Conservation (phyloP, 148 eudicot genomes). For the Beta vulgaris region DNA sequence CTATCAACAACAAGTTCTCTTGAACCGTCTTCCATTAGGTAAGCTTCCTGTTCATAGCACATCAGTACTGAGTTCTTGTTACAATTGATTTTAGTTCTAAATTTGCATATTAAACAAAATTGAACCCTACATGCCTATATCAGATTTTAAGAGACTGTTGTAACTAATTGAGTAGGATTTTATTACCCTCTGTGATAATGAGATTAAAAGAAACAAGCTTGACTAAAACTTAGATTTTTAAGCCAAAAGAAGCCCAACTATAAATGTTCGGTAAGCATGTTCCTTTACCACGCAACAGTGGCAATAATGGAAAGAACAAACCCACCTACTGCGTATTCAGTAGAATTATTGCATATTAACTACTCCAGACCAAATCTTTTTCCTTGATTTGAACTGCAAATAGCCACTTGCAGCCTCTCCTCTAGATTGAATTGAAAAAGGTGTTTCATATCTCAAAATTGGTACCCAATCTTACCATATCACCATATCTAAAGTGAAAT, state of each 20-base stretch:
- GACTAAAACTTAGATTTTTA: neutral
- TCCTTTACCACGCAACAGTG: neutral
- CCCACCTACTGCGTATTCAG: too few relatives aligned
- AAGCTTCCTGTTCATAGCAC: slow-evolving; percentile 60
- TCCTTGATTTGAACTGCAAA: neutral
- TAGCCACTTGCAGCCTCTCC: neutral
- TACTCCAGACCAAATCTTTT: neutral
- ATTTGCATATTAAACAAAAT: neutral
- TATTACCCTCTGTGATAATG: neutral
- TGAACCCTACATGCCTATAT: neutral
- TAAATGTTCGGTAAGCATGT: neutral
- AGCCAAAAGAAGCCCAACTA: neutral
- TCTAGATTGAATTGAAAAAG: neutral
- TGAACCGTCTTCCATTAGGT: slow-evolving; percentile 33
- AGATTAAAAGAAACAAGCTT: neutral
- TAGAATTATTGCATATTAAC: neutral
- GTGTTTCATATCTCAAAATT: neutral
- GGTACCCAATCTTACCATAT: neutral
- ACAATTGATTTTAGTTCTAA: neutral
- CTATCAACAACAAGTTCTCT: slow-evolving; percentile 15
- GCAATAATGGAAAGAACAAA: neutral
- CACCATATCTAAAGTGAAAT: neutral
- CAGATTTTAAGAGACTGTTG: neutral
- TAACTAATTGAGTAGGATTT: neutral
- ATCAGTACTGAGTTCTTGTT: slow-evolving; percentile 21